Evolutionary conservation across 371 early-diverging fungal genomes (phyloP).

Genomic region (Smittium culicis): DNA sequence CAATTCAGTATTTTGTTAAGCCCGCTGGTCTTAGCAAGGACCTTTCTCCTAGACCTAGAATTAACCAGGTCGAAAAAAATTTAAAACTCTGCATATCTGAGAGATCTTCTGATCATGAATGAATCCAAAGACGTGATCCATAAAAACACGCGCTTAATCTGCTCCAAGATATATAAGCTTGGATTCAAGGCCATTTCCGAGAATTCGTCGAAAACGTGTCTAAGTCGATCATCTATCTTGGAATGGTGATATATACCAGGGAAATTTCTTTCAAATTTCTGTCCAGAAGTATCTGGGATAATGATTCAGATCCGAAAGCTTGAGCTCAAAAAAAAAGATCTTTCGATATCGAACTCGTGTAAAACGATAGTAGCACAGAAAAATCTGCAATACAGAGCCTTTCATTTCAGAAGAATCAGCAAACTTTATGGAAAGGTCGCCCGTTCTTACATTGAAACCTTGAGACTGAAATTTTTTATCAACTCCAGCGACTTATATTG

Average conservation of each 20-base stretch:
- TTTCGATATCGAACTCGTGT: background rate
- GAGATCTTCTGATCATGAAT: background rate
- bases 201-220: background rate
- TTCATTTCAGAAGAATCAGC: background rate
- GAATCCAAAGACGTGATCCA: background rate
- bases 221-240: background rate
- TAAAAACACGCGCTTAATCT: background rate
- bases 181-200: background rate
- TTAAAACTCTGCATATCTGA: background rate
- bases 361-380: background rate
- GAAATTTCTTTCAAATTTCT: background rate
- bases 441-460: background rate
- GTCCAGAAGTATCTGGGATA: background rate
- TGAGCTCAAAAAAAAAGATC: background rate
- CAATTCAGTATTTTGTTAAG: background rate
- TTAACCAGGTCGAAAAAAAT: background rate
- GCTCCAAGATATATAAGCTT: background rate
- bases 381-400: background rate
- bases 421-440: background rate
- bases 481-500: background rate
- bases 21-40: background rate
- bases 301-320: background rate
- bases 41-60: background rate
- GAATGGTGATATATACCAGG: background rate
- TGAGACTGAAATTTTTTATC: background rate